Percentiles rank a stretch among this genome's conserved stretches.
Evolutionary conservation across 2,329 filamentous ascomycete species (phyloP).

Genomic region (Diaporthe velutina): DNA sequence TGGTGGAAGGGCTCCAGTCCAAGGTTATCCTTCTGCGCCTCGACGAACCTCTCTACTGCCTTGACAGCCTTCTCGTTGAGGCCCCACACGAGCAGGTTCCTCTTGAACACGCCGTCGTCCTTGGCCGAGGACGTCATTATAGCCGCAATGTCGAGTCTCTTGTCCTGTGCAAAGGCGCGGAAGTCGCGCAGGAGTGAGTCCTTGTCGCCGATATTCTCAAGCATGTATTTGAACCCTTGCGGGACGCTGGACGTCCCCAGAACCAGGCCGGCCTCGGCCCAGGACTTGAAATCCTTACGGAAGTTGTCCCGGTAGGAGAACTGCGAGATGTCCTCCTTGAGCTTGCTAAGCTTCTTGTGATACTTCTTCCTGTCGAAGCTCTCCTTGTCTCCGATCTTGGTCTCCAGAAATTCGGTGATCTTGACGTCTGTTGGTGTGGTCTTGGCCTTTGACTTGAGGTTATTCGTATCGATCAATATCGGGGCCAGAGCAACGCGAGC

Average conservation of each 20-base stretch:
- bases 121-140: constrained; percentile 77
- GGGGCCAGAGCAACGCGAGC: constrained; percentile 77
- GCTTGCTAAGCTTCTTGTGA: constrained; percentile 69
- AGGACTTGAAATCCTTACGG: constrained; percentile 88
- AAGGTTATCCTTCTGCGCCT: constrained; percentile 60
- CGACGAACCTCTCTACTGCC: constrained; percentile 68
- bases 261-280: constrained; percentile 67
- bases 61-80: constrained; percentile 61
- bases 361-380: constrained; percentile 67
- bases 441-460: constrained; percentile 65
- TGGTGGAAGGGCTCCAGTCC: constrained; percentile 67
- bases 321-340: constrained; percentile 76
- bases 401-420: constrained; percentile 68
- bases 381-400: constrained; percentile 49
- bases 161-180: constrained; percentile 66
- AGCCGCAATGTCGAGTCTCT: constrained; percentile 70
- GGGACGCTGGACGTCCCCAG: constrained; percentile 79
- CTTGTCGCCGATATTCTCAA: constrained; percentile 63
- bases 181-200: constrained; percentile 63
- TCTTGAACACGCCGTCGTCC: constrained; percentile 66
- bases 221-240: constrained; percentile 71
- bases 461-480: constrained; percentile 80
- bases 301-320: constrained; percentile 76
- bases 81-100: constrained; percentile 79
- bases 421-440: constrained; percentile 52